Conservation (phyloP, 768 basidiomycete genomes). For the Auriscalpium vulgare region DNA sequence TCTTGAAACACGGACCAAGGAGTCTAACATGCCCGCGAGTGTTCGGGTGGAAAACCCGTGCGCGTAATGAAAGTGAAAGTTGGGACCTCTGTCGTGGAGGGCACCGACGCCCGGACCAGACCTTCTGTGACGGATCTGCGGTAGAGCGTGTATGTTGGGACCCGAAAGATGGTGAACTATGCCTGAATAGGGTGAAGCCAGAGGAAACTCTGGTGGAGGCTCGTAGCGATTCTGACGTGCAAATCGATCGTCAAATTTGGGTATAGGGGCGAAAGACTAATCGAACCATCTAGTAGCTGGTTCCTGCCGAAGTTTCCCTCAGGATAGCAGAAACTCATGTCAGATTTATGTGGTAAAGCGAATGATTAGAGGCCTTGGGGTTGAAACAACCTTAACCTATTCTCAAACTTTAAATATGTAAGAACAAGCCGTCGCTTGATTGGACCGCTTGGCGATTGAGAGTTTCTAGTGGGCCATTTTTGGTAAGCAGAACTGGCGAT, state of each 20-base stretch:
- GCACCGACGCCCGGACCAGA: conserved; percentile 72
- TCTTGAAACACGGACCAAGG: no score
- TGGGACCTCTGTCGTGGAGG: conserved; percentile 53
- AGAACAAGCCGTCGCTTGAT: conserved; percentile 43
- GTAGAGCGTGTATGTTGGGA: conserved; percentile 82
- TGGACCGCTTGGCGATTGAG: conserved; percentile 48
- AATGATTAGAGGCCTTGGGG: conserved; percentile 89
- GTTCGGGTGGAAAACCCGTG: no score
- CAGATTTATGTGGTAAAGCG: conserved; percentile 63
- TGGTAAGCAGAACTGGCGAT: conserved; percentile 69
- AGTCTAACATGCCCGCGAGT: no score
- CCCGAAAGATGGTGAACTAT: conserved; percentile 90
- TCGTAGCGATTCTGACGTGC: conserved; percentile 94
- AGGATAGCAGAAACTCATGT: conserved; percentile 59
- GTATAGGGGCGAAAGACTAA: conserved; percentile 96
- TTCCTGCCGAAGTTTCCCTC: conserved; percentile 88
- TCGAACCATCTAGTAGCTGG: conserved; percentile 92
- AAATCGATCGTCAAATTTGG: conserved; percentile 94
- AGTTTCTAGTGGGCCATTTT: conserved; percentile 69
- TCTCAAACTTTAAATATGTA: conserved; percentile 64
- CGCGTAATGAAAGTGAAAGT: no score
- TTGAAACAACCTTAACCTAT: conserved; percentile 82
- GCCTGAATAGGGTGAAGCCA: conserved; percentile 87
- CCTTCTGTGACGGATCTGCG: conserved; percentile 66
- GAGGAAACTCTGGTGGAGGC: conserved; percentile 95